phyloP scores from a whole-genome alignment of 2,329 filamentous ascomycete species.

The Biscogniauxia mediterranea region DNA sequence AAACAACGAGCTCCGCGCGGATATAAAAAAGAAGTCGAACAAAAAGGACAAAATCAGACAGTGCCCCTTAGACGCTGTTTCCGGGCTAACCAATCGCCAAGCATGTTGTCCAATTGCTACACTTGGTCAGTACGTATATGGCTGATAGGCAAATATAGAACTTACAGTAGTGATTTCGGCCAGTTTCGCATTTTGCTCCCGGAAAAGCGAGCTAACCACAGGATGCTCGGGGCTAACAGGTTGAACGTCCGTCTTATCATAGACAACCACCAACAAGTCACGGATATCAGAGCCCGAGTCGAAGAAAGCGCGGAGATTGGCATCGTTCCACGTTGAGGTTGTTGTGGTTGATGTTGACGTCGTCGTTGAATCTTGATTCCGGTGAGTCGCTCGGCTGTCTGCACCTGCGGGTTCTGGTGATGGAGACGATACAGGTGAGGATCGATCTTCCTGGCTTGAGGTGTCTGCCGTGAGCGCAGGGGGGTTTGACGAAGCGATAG shows the following conservation, averaged over 20 bases:
- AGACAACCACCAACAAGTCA: constrained; percentile 86
- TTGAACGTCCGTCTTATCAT: constrained; percentile 82
- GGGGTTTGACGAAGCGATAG: constrained; percentile 51
- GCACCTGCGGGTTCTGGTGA: constrained; percentile 59
- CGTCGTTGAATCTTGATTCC: constrained; percentile 47
- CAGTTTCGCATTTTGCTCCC: constrained; percentile 81
- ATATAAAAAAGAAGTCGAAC: constrained; percentile 7
- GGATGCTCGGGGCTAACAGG: constrained; percentile 84
- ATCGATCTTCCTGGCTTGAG: constrained; percentile 66
- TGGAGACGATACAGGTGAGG: constrained; percentile 62
- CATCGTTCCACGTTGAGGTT: constrained; percentile 79
- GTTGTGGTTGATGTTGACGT: constrained; percentile 56
- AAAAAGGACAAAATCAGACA: constrained; percentile 32
- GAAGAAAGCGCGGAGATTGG: constrained; percentile 81
- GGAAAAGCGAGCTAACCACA: constrained; percentile 75
- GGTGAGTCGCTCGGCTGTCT: constrained; percentile 40
- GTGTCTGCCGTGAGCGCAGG: constrained; percentile 69
- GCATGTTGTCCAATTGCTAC: constrained; percentile 79
- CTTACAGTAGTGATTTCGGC: constrained; percentile 79
- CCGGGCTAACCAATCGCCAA: constrained; percentile 76
- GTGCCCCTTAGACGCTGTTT: constrained; percentile 54
- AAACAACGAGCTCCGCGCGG: constrained; percentile 16
- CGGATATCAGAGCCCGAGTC: constrained; percentile 86
- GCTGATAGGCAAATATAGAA: constrained; percentile 12
- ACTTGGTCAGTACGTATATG: constrained; percentile 20